phyloP scores from a whole-genome alignment of 306 rosid species.

The Purshia tridentata region DNA sequence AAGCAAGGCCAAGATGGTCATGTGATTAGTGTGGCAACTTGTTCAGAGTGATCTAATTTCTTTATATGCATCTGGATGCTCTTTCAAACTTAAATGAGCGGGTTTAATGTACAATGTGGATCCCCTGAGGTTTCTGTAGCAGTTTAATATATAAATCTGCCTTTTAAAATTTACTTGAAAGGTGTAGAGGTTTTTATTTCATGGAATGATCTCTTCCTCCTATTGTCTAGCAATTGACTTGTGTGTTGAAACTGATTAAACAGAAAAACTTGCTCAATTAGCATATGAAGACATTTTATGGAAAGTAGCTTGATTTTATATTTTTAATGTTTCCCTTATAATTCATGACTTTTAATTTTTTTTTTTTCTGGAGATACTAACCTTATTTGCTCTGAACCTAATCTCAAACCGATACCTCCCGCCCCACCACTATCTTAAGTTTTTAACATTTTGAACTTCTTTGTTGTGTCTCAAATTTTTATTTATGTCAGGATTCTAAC shows the following conservation, averaged over 20 bases:
- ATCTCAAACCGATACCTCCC: neutral
- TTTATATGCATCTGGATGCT: neutral
- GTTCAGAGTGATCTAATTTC: neutral
- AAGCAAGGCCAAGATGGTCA: neutral
- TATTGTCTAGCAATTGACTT: neutral
- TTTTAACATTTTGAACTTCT: neutral
- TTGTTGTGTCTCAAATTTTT: neutral
- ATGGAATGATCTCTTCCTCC: neutral
- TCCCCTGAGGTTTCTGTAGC: neutral
- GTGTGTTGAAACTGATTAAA: neutral
- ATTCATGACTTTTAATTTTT: neutral
- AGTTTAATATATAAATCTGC: neutral
- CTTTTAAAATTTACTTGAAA: neutral
- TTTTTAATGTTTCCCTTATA: constrained; percentile 1
- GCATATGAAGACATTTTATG: neutral
- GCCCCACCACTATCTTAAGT: neutral
- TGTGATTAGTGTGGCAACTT: neutral
- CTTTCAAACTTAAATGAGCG: neutral
- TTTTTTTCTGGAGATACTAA: neutral
- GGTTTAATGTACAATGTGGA: neutral
- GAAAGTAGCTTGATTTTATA: constrained; percentile 13
- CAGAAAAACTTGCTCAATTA: constrained; percentile 1
- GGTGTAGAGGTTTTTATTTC: neutral
- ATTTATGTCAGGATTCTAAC: neutral
- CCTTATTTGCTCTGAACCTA: neutral